Conservation (phyloP, 331 rosid genomes). For the Cydonia oblonga region DNA sequence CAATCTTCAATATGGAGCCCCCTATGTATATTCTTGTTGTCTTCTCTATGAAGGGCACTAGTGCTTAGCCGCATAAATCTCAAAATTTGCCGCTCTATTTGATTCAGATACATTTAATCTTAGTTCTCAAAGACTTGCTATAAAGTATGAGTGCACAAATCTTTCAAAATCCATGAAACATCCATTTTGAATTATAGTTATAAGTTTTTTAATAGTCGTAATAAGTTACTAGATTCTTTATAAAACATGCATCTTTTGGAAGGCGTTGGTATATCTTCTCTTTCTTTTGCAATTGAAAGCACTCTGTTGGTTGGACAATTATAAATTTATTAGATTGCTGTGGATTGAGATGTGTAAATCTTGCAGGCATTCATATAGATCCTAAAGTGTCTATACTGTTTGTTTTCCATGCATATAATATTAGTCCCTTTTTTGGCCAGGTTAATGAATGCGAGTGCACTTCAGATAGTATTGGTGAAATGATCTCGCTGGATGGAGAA, state of each 20-base stretch:
- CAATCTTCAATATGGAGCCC: neutral
- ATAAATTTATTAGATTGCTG: too few species aligned
- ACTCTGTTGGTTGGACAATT: neutral
- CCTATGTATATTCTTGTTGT: neutral
- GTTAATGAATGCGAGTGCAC: conserved; percentile 61
- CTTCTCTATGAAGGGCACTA: neutral
- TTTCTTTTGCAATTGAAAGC: neutral
- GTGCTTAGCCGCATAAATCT: neutral
- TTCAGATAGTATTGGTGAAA: conserved; percentile 55
- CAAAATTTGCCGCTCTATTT: neutral
- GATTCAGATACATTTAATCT: neutral
- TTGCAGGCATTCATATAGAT: neutral
- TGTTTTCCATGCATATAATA: conserved; percentile 4
- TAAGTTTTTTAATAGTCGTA: neutral
- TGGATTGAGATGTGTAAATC: neutral
- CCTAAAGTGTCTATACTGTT: neutral
- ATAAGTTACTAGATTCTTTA: neutral
- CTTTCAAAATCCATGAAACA: neutral
- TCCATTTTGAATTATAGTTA: neutral
- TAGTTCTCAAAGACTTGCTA: neutral
- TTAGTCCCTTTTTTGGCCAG: conserved; percentile 23
- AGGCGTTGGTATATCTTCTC: neutral
- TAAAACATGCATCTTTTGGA: neutral
- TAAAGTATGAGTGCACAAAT: neutral
- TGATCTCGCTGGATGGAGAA: conserved; percentile 60